A percentile compares a stretch with the other conserved stretches of the same genome.
Evolutionary conservation across 371 early-diverging fungal genomes (phyloP).

Genomic region (Lichtheimia corymbifera): DNA sequence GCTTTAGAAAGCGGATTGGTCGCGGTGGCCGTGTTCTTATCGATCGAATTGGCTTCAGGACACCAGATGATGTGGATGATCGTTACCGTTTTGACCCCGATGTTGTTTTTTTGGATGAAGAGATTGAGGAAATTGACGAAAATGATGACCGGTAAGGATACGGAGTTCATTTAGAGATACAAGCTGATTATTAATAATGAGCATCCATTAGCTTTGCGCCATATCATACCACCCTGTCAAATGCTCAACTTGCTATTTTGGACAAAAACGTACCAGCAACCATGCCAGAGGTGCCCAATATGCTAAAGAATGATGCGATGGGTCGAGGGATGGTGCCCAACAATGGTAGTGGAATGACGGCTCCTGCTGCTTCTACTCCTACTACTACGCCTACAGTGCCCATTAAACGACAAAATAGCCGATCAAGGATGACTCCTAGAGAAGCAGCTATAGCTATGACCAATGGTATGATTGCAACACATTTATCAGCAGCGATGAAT

Average conservation of each 20-base stretch:
- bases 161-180: conserved; percentile 5
- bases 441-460: conserved; percentile 46
- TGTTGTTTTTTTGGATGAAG: conserved; percentile 33
- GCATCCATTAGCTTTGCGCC: conserved; percentile 35
- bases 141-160: conserved; percentile 35
- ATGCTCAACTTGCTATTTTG: conserved; percentile 53
- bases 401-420: conserved; percentile 20
- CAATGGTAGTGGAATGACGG: conserved; percentile 3
- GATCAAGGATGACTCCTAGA: conserved; percentile 37
- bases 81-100: conserved; percentile 42
- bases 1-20: conserved; percentile 58
- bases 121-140: conserved; percentile 28
- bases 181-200: neutral
- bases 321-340: neutral
- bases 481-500: conserved; percentile 43
- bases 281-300: neutral
- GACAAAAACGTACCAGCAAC: conserved; percentile 1
- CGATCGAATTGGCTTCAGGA: conserved; percentile 34
- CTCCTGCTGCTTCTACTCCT: neutral
- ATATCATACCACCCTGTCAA: conserved; percentile 48
- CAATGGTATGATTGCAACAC: conserved; percentile 42
- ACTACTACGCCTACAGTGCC: conserved; percentile 15
- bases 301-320: neutral
- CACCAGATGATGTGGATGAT: conserved; percentile 13
- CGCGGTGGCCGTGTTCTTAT: conserved; percentile 65